These are phyloP conservation scores for Synchytrium microbalum DNA, from an alignment of 371 early-diverging fungal species.

Conservation along the genomic window DNA sequence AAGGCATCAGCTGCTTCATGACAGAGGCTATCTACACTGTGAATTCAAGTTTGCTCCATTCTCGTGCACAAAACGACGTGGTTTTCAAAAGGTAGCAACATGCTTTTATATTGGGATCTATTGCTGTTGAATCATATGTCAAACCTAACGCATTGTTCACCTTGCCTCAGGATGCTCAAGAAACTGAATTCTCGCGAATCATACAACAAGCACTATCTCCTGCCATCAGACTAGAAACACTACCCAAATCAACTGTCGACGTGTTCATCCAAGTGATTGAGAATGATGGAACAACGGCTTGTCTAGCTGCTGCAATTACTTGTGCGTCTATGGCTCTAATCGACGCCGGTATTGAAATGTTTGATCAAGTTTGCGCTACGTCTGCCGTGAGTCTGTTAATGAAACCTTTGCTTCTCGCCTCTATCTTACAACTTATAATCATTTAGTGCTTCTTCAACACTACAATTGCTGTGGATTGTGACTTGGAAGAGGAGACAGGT, in stretches of 20 bases:
- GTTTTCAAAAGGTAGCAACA: slow-evolving; percentile 21
- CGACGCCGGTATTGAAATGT: slow-evolving; percentile 92
- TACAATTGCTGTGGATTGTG: slow-evolving; percentile 53
- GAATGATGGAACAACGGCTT: slow-evolving; percentile 71
- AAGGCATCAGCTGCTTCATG: slow-evolving; percentile 21
- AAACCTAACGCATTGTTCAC: neutral
- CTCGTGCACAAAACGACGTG: slow-evolving; percentile 47
- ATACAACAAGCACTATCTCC: slow-evolving; percentile 78
- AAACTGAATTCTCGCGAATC: slow-evolving; percentile 69
- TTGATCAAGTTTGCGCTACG: slow-evolving; percentile 78
- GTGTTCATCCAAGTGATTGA: slow-evolving; percentile 80
- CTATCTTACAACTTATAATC: slow-evolving; percentile 8
- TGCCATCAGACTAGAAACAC: slow-evolving; percentile 70
- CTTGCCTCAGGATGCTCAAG: slow-evolving; percentile 58
- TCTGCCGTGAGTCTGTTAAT: slow-evolving; percentile 47
- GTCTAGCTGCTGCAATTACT: slow-evolving; percentile 63
- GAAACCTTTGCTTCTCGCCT: slow-evolving; percentile 1
- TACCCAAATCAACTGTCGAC: slow-evolving; percentile 86
- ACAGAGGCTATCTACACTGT: slow-evolving; percentile 48
- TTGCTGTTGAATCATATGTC: neutral
- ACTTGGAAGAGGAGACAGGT: slow-evolving; percentile 57
- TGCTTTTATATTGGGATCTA: no score
- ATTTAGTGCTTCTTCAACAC: slow-evolving; percentile 31
- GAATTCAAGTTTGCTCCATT: slow-evolving; percentile 89
- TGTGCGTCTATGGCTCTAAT: slow-evolving; percentile 81